phyloP scores from a whole-genome alignment of 768 basidiomycete species.

The Tylopilus intermedius region DNA sequence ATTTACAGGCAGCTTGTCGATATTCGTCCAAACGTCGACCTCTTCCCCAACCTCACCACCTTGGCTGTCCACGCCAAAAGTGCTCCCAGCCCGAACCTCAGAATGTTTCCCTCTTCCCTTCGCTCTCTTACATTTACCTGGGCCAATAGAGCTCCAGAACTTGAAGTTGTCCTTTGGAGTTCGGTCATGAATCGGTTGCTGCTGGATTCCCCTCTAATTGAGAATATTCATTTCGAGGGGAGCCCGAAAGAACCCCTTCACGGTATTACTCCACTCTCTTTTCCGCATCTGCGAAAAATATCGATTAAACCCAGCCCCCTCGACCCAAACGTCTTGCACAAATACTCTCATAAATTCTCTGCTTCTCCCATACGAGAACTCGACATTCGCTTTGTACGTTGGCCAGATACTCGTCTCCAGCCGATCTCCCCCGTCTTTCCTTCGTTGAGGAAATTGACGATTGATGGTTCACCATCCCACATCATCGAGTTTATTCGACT shows the following conservation, averaged over 20 bases:
- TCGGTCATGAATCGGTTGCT: constrained; percentile 18
- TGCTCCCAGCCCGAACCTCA: constrained; percentile 6
- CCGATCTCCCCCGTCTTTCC: constrained; percentile 19
- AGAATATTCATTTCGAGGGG: constrained; percentile 22
- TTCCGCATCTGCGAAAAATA: constrained; percentile 16
- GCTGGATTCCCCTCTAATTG: constrained; percentile 17
- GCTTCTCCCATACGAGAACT: constrained; percentile 17
- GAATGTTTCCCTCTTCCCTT: constrained; percentile 22
- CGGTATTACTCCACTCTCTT: constrained; percentile 14
- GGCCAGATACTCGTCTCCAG: constrained; percentile 19
- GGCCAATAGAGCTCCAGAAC: constrained; percentile 14
- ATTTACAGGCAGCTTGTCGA: constrained; percentile 22
- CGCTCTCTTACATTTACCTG: constrained; percentile 20
- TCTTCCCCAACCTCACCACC: constrained; percentile 20
- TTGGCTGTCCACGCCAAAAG: constrained; percentile 18
- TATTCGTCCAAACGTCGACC: constrained; percentile 22
- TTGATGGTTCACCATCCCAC: constrained; percentile 19
- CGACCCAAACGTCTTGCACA: constrained; percentile 22
- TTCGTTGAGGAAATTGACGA: constrained; percentile 17
- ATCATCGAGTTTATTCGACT: constrained; percentile 19
- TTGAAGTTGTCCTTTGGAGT: constrained; percentile 19
- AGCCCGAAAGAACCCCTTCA: constrained; percentile 20
- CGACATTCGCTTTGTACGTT: constrained; percentile 21
- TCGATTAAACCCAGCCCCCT: constrained; percentile 22
- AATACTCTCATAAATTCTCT: constrained; percentile 21